Evolutionary conservation across 129 eudicot species (phyloP).

Genomic region (Centella asiatica): DNA sequence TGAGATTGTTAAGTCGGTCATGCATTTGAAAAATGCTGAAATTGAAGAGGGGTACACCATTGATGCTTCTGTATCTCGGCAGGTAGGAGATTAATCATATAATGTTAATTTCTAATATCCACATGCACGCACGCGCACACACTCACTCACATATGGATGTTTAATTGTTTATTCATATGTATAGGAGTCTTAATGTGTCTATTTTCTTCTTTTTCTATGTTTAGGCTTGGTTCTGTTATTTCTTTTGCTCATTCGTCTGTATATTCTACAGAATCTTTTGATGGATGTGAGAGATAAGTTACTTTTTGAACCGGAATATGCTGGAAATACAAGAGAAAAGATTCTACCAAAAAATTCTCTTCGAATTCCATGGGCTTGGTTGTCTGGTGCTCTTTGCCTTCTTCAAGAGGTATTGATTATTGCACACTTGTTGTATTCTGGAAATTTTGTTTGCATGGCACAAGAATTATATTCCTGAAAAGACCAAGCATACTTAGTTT

Average conservation of each 20-base stretch:
- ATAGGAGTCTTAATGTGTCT: slow-evolving; percentile 2
- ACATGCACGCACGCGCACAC: too few species aligned
- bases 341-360: slow-evolving; percentile 81
- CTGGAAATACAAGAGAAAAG: slow-evolving; percentile 73
- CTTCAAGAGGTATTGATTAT: slow-evolving; percentile 85
- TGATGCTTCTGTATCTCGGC: slow-evolving; percentile 73
- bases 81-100: slow-evolving; percentile 35
- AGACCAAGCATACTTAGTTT: neutral
- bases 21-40: slow-evolving; percentile 69
- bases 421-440: neutral
- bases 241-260: neutral
- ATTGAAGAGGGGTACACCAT: slow-evolving; percentile 87
- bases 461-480: neutral
- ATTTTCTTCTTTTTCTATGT: neutral
- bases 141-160: too few species aligned
- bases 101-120: neutral
- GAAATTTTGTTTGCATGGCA: neutral
- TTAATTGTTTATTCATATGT: too few species aligned
- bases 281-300: slow-evolving; percentile 96
- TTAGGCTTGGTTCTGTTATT: slow-evolving; percentile 2
- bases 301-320: slow-evolving; percentile 94
- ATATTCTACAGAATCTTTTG: slow-evolving; percentile 56
- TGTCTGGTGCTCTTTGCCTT: slow-evolving; percentile 92
- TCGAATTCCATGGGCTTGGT: slow-evolving; percentile 95
- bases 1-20: slow-evolving; percentile 86